Evolutionary conservation across 1,139 yeast genomes (phyloP), one percentile per base, ranked within the genome.

Genomic region (Yamadazyma kanchanaburiensis): DNA sequence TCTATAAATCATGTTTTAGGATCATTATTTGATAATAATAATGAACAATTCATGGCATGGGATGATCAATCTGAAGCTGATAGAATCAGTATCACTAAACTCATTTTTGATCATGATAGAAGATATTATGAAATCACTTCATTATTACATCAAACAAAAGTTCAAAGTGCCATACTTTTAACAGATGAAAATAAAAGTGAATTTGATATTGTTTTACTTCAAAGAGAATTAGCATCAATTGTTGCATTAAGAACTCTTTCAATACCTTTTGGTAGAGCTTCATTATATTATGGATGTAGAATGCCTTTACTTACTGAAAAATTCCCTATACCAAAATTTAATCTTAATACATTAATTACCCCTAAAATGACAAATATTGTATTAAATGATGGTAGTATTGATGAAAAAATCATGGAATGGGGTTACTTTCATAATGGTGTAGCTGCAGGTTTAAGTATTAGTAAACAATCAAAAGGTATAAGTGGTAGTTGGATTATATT

Each of bases 371-470:
- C 78, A 3, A 83, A 79, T 16, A 74, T 86, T 1, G 66, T 80
- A 1, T 56, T 80, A 4, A 80, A 80, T 4, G 75, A 71, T 35
- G 77, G 74, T 2, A 50, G 72, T 0, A 53, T 85, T 7, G 67
- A 75, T 11, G 63, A 68, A 4, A 70, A 64, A 12, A 58, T 71
- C 4, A 51, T 74, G 15, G 77, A 79, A 26, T 89, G 96, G 96
- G 96, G 95, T 0, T 75, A 77, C 38, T 94, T 91, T 51, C 96
- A 91, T 46, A 85, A 85, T 46, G 99, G 99, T 9, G 95, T 80
- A 0, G 79, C 95, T 3, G 74, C 94, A 1, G 98, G 96, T 0
- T 58, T 94, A 30, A 79, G 85, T 33, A 77, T 89, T 5, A 78
- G 89, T 3, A 70, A 69, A 36, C 76, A 74, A 24, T 77, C 89